phyloP scores from a whole-genome alignment of 176 grass and related monocot genomes.

The Musa schizocarpa region DNA sequence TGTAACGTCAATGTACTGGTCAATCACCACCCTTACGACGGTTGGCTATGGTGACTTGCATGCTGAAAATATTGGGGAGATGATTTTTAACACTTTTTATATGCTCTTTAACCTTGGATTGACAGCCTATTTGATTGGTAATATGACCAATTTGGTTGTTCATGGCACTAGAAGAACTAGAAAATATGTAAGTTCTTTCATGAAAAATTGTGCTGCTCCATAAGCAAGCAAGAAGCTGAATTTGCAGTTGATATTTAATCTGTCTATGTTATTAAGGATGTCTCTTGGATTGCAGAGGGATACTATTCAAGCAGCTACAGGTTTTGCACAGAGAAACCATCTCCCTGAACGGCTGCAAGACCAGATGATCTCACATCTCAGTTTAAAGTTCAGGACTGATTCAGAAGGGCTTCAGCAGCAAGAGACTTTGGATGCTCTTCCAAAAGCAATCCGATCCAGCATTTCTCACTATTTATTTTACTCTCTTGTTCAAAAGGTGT shows the following conservation, averaged over 20 bases:
- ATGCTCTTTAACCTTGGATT: constrained; percentile 98
- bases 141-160: constrained; percentile 99
- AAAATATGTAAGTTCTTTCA: constrained; percentile 68
- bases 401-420: constrained; percentile 99
- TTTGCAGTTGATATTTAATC: neutral
- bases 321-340: constrained; percentile 84
- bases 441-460: constrained; percentile 94
- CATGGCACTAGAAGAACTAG: constrained; percentile 88
- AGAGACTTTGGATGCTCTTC: constrained; percentile 77
- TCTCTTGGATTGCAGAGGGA: constrained; percentile 56
- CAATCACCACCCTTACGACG: constrained; percentile 93
- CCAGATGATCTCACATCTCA: constrained; percentile 97
- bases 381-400: constrained; percentile 92
- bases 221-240: constrained; percentile 1
- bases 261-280: neutral
- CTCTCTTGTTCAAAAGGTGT: constrained; percentile 59
- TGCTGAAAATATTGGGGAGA: constrained; percentile 77
- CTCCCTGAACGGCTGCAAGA: constrained; percentile 81
- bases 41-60: constrained; percentile 97
- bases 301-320: constrained; percentile 92
- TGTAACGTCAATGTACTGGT: constrained; percentile 92
- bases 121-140: constrained; percentile 97
- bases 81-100: constrained; percentile 90
- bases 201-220: constrained; percentile 5
- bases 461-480: constrained; percentile 92